These are phyloP conservation scores for Ustilago cynodontis DNA, from an alignment of 1,284 basidiomycete genomes.

Conservation along the genomic window DNA sequence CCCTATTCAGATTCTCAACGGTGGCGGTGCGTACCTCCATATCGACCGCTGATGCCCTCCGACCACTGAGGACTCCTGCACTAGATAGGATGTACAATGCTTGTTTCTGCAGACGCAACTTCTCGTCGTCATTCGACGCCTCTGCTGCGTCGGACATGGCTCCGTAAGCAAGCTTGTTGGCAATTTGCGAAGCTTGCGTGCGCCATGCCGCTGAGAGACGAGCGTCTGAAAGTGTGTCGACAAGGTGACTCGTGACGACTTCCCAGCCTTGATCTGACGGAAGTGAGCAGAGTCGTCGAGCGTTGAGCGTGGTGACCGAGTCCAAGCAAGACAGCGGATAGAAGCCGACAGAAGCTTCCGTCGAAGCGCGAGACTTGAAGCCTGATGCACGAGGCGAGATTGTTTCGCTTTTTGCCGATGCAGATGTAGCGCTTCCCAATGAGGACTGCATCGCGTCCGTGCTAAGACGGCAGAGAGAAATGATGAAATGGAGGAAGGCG, in stretches of 20 bases:
- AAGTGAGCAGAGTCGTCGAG: conserved; percentile 83
- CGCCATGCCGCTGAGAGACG: conserved; percentile 83
- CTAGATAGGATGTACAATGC: conserved; percentile 84
- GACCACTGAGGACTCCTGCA: conserved; percentile 78
- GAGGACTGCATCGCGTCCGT: conserved; percentile 65
- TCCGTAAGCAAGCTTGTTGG: conserved; percentile 74
- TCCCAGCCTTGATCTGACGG: conserved; percentile 88
- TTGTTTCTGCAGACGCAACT: conserved; percentile 80
- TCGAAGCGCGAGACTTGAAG: conserved; percentile 7
- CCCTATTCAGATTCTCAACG: conserved; percentile 86
- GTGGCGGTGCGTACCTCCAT: conserved; percentile 86
- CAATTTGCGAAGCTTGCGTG: conserved; percentile 85
- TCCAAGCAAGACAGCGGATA: conserved; percentile 89
- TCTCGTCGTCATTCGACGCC: conserved; percentile 62
- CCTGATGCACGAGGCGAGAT: conserved; percentile 27
- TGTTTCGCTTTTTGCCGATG: conserved; percentile 3
- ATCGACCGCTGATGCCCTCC: conserved; percentile 62
- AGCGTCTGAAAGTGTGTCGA: conserved; percentile 78
- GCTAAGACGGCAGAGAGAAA: conserved; percentile 85
- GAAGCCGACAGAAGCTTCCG: conserved; percentile 12
- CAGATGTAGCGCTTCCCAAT: neutral
- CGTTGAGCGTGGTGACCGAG: conserved; percentile 82
- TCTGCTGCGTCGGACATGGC: conserved; percentile 74
- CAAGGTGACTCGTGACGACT: conserved; percentile 81
- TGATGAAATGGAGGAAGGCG: conserved; percentile 85